These are phyloP conservation scores for Pyrenochaeta sp. DNA, from an alignment of 2,329 filamentous ascomycete genomes.

Conservation along the genomic window DNA sequence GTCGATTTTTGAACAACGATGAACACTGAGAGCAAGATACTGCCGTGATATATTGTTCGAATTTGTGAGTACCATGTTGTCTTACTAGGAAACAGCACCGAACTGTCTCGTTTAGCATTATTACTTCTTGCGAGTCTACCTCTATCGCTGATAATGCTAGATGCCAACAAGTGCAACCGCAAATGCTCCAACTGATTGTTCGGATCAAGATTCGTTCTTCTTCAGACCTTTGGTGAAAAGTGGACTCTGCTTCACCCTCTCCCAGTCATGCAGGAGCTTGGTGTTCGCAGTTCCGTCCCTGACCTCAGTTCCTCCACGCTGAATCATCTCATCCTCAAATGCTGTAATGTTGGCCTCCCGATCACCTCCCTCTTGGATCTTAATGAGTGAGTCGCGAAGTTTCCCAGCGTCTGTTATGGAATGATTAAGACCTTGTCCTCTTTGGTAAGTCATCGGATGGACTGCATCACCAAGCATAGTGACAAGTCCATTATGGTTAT, in stretches of 20 bases:
- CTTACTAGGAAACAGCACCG: neutral
- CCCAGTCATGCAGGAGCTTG: conserved; percentile 47
- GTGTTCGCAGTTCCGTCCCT: conserved; percentile 43
- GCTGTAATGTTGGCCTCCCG: conserved; percentile 40
- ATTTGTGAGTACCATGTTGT: neutral
- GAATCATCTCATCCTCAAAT: conserved; percentile 57
- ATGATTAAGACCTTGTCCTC: conserved; percentile 60
- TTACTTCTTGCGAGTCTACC: no score
- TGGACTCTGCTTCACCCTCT: conserved; percentile 42
- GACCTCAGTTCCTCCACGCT: conserved; percentile 42
- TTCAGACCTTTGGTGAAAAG: conserved; percentile 43
- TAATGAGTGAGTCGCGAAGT: conserved; percentile 44
- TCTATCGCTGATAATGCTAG: no score
- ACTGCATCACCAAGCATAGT: conserved; percentile 51
- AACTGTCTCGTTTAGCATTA: neutral
- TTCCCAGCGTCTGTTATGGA: conserved; percentile 54
- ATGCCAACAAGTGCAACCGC: neutral
- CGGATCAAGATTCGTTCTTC: conserved; percentile 21
- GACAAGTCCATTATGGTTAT: conserved; percentile 43
- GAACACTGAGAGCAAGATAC: no score
- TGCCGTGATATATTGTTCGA: no score
- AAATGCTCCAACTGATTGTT: neutral
- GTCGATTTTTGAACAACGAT: no score
- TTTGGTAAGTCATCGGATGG: conserved; percentile 54
- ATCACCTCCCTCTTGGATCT: conserved; percentile 27